Conservation (phyloP, 2,329 filamentous ascomycete species). For the Colletotrichum tofieldiae region DNA sequence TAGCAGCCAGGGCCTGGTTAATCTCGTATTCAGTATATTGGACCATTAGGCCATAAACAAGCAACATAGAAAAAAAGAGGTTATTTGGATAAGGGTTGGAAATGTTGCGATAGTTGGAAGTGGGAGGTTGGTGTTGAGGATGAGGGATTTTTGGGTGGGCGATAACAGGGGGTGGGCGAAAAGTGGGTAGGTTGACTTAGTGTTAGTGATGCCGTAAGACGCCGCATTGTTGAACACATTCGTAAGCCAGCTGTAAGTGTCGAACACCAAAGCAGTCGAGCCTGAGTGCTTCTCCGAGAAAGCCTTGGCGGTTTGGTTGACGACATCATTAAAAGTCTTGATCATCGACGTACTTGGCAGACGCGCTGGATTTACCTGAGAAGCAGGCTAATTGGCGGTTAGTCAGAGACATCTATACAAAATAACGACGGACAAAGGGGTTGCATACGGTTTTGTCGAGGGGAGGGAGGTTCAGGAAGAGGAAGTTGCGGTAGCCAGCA, state of each 20-base stretch:
- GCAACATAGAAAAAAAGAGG: no score
- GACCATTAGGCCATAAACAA: no score
- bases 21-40: no score
- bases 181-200: no score
- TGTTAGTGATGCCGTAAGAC: conserved; percentile 49
- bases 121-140: no score
- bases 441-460: conserved; percentile 50
- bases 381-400: conserved; percentile 5
- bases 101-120: no score
- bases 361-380: neutral
- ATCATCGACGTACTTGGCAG: conserved; percentile 29
- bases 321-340: conserved; percentile 20
- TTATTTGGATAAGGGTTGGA: no score
- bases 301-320: conserved; percentile 43
- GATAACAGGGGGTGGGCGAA: no score
- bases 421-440: neutral
- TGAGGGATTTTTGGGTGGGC: no score
- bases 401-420: neutral
- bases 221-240: conserved; percentile 49
- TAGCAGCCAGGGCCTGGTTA: no score
- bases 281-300: conserved; percentile 50
- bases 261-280: conserved; percentile 49
- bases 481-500: conserved; percentile 65
- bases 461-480: conserved; percentile 68
- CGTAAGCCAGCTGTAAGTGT: conserved; percentile 52